phyloP scores from a whole-genome alignment of 805 yeast genomes.

The Wickerhamomyces ciferrii region DNA sequence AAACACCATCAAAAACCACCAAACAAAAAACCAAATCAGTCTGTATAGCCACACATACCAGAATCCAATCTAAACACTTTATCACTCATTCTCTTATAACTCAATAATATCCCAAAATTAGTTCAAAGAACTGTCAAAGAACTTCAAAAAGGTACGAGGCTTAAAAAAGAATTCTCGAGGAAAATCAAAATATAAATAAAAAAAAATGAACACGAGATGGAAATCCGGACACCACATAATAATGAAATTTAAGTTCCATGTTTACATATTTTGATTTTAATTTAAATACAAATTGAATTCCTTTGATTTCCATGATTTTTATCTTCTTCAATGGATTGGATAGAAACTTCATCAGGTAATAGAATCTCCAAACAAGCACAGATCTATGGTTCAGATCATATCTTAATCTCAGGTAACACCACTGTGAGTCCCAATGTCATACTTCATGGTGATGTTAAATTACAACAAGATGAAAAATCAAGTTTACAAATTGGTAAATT shows the following conservation, averaged over 20 bases:
- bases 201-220: neutral
- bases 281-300: too few relatives aligned
- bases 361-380: slow-evolving; percentile 39
- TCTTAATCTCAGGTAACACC: slow-evolving; percentile 41
- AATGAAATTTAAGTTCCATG: neutral
- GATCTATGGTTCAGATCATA: slow-evolving; percentile 37
- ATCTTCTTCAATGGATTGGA: slow-evolving; percentile 32
- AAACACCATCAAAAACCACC: neutral
- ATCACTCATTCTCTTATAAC: slow-evolving; percentile 26
- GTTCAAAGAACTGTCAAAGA: neutral
- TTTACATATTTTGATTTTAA: too few relatives aligned
- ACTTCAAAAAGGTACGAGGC: slow-evolving; percentile 7
- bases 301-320: too few relatives aligned
- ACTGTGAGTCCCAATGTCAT: slow-evolving; percentile 28
- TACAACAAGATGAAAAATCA: slow-evolving; percentile 30
- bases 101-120: too few relatives aligned
- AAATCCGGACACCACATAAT: neutral
- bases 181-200: neutral
- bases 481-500: slow-evolving; percentile 41
- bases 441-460: slow-evolving; percentile 23
- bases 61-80: slow-evolving; percentile 35
- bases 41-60: slow-evolving; percentile 24
- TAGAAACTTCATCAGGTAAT: slow-evolving; percentile 48
- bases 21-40: neutral
- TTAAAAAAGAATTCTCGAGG: neutral